Conservation (phyloP, 2,329 filamentous ascomycete species). For the Monosporascus ibericus region DNA sequence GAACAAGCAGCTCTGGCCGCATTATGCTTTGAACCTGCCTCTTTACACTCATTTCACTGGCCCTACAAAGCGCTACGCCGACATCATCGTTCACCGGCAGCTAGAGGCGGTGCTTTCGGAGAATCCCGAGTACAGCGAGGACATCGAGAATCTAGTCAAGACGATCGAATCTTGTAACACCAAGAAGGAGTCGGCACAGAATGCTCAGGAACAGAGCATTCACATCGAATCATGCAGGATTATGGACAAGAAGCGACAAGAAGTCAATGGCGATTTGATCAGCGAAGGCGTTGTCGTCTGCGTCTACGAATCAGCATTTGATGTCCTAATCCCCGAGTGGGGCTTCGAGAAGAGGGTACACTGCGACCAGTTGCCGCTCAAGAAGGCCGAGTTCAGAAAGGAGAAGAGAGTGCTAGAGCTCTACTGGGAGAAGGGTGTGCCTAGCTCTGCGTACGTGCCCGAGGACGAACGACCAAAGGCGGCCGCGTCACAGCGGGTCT, state of each 20-base stretch:
- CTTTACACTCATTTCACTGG: constrained; percentile 97
- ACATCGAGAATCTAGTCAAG: constrained; percentile 82
- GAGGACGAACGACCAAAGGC: constrained; percentile 94
- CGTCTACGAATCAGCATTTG: constrained; percentile 97
- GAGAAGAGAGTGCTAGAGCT: constrained; percentile 90
- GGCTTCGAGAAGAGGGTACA: constrained; percentile 99
- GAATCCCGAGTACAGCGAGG: constrained; percentile 78
- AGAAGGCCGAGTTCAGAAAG: constrained; percentile 99
- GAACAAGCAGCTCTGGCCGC: constrained; percentile 69
- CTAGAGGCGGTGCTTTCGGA: constrained; percentile 80
- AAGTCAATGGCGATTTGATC: constrained; percentile 84
- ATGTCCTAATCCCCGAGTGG: constrained; percentile 95
- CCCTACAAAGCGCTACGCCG: constrained; percentile 88
- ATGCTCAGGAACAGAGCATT: constrained; percentile 96
- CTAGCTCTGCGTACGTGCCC: constrained; percentile 90
- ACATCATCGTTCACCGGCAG: constrained; percentile 93
- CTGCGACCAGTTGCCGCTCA: constrained; percentile 92
- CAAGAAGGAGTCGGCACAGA: constrained; percentile 97
- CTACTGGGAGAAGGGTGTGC: constrained; percentile 99
- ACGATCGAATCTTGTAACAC: constrained; percentile 94
- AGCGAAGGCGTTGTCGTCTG: constrained; percentile 93
- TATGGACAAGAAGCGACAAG: constrained; percentile 88
- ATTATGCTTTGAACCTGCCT: constrained; percentile 89
- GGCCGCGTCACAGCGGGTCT: constrained; percentile 64
- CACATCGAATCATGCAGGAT: constrained; percentile 95